Percentiles rank a stretch among this genome's conserved stretches.
Conservation (phyloP, 176 grass and related monocot genomes). For the Olyra latifolia region DNA sequence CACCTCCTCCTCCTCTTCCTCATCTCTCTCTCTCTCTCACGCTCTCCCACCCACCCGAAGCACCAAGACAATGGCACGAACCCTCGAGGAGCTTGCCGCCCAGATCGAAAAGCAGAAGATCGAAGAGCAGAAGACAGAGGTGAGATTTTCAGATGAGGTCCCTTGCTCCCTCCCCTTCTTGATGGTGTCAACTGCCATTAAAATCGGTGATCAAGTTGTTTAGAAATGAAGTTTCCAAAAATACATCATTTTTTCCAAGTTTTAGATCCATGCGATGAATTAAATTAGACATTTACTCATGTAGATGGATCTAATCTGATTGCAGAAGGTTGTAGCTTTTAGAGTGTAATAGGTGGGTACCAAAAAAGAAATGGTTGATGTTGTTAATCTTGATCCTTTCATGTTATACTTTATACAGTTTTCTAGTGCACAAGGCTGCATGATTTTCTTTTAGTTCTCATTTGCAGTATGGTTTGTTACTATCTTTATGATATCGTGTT, state of each 20-base stretch:
- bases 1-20: slow-evolving; percentile 22
- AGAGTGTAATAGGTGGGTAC: not conserved
- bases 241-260: not conserved
- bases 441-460: not conserved
- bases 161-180: not conserved
- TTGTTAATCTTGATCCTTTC: not conserved
- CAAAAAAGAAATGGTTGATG: slow-evolving; percentile 13
- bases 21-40: not conserved
- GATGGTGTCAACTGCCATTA: not conserved
- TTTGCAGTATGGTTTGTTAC: not conserved
- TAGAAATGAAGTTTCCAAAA: not conserved
- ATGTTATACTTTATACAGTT: not conserved
- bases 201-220: not conserved
- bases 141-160: slow-evolving; percentile 5
- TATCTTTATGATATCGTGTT: not conserved
- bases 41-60: not conserved
- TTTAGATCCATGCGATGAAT: not conserved
- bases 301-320: not conserved
- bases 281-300: not conserved
- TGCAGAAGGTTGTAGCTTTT: not conserved
- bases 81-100: slow-evolving; percentile 56
- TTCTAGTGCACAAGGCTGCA: not conserved
- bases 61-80: slow-evolving; percentile 49
- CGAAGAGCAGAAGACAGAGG: slow-evolving; percentile 52
- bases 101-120: slow-evolving; percentile 61